These are phyloP conservation scores for Aspergillus sp. DNA, from an alignment of 2,329 filamentous ascomycete genomes.

Conservation along the genomic window DNA sequence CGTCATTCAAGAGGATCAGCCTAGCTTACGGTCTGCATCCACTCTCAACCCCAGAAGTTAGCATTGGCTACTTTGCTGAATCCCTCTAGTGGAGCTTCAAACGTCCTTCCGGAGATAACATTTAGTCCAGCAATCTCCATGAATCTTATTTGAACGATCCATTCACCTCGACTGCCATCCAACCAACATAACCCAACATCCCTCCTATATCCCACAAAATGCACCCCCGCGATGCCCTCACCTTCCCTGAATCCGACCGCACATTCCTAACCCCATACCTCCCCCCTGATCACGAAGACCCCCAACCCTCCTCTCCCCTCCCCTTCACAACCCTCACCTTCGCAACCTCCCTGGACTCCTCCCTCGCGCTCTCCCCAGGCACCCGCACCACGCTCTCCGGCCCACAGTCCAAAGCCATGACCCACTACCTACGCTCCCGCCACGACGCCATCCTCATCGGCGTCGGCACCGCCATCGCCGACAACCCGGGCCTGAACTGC, in stretches of 20 bases:
- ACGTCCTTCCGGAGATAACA: not conserved
- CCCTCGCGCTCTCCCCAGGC: constrained; percentile 70
- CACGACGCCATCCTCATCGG: constrained; percentile 87
- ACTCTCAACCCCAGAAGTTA: too few species aligned
- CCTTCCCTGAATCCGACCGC: constrained; percentile 3
- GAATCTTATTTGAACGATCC: not conserved
- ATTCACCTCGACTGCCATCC: not conserved
- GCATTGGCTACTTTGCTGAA: too few species aligned
- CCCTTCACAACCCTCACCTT: constrained; percentile 76
- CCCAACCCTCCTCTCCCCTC: constrained; percentile 10
- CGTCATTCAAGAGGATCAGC: not conserved
- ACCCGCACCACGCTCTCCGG: constrained; percentile 77
- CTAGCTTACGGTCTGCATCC: not conserved
- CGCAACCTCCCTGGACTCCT: constrained; percentile 80
- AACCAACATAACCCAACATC: not conserved
- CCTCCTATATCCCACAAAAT: not conserved
- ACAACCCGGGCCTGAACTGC: constrained; percentile 84
- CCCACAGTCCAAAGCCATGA: constrained; percentile 84
- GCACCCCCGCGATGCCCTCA: not conserved
- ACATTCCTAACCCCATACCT: constrained; percentile 10
- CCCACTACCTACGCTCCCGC: constrained; percentile 80
- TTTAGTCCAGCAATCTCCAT: not conserved
- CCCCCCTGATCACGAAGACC: not conserved
- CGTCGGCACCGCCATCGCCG: constrained; percentile 77
- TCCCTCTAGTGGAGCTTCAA: too few species aligned